Percentiles rank a stretch among this genome's conserved stretches.
phyloP scores from a whole-genome alignment of 176 grass and related monocot species.

The Bolboschoenus planiculmis region DNA sequence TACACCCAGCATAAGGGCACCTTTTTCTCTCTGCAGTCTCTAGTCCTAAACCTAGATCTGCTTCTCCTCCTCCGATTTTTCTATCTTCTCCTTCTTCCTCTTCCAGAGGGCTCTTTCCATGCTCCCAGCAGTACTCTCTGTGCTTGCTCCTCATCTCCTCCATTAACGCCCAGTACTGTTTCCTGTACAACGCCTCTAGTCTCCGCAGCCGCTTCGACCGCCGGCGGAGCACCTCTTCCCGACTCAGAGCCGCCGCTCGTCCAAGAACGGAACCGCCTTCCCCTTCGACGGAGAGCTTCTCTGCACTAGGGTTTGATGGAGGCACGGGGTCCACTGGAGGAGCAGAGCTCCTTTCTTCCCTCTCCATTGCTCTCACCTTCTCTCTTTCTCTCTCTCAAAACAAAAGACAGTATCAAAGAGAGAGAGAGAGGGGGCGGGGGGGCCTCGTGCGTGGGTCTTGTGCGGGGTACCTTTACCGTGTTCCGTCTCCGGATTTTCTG shows the following conservation, averaged over 20 bases:
- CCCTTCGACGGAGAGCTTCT: conserved; percentile 25
- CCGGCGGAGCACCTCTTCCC: conserved; percentile 76
- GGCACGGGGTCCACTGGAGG: background rate
- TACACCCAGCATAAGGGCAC: conserved; percentile 70
- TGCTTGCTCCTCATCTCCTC: conserved; percentile 71
- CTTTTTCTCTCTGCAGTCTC: conserved; percentile 47
- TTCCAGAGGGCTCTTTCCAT: conserved; percentile 59
- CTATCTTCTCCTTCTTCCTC: conserved; percentile 11
- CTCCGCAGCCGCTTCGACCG: conserved; percentile 33
- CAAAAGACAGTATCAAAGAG: conserved; percentile 1
- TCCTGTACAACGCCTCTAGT: conserved; percentile 39
- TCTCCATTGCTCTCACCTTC: conserved; percentile 21
- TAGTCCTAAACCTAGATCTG: background rate
- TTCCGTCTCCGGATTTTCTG: background rate
- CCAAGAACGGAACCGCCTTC: conserved; percentile 19
- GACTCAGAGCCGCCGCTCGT: conserved; percentile 47
- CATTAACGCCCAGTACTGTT: conserved; percentile 59
- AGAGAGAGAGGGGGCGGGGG: background rate
- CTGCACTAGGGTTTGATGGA: conserved; percentile 8
- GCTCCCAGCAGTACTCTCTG: conserved; percentile 68
- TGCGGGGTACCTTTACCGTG: background rate
- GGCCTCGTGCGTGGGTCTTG: background rate
- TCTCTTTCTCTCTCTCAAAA: background rate
- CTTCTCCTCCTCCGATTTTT: background rate
- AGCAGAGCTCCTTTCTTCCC: background rate